These are phyloP conservation scores for Adansonia madagascariensis DNA, from an alignment of 441 rosid genomes.

Conservation along the genomic window DNA sequence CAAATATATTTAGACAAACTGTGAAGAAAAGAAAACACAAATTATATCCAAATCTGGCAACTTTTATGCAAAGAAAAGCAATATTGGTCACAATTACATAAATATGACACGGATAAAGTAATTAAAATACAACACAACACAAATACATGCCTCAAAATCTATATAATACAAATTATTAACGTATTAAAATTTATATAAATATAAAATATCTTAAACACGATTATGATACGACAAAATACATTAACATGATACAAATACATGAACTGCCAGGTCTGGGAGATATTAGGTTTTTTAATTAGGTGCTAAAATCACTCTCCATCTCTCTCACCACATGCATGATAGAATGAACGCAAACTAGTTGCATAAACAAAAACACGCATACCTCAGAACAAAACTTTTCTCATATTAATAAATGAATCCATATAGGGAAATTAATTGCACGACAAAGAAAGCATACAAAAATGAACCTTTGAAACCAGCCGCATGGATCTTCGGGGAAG, in stretches of 20 bases:
- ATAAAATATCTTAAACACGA: too few species aligned
- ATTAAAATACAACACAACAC: too few species aligned
- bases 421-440: not conserved
- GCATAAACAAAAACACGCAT: not conserved
- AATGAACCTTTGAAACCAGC: slow-evolving; percentile 58
- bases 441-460: slow-evolving; percentile 29
- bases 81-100: too few species aligned
- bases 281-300: not conserved
- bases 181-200: too few species aligned
- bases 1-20: not conserved
- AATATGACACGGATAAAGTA: too few species aligned
- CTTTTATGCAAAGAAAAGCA: not conserved
- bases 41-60: not conserved
- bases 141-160: too few species aligned
- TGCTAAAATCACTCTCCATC: not conserved
- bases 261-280: too few species aligned
- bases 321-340: not conserved
- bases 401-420: slow-evolving; percentile 2
- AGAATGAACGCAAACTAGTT: slow-evolving; percentile 1
- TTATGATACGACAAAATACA: too few species aligned
- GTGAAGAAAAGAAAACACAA: not conserved
- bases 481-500: slow-evolving; percentile 61
- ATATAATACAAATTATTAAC: too few species aligned
- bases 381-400: not conserved
- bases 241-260: too few species aligned